Conservation (phyloP, 2,329 filamentous ascomycete species). For the Sclerotiophoma versabilis region DNA sequence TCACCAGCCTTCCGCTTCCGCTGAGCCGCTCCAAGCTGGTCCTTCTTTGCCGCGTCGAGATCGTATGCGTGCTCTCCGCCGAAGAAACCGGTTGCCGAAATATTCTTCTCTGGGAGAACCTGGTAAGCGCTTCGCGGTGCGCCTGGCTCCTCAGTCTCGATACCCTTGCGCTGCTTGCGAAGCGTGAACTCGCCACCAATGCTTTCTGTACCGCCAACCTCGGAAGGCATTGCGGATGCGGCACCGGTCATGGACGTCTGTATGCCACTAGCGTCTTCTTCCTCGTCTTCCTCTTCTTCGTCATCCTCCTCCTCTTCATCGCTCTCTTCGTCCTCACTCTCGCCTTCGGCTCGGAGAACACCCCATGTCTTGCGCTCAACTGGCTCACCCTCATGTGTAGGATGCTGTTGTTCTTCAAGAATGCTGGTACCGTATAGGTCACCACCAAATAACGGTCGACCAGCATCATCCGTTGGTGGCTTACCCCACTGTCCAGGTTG, state of each 20-base stretch:
- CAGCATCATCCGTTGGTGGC: slow-evolving; percentile 91
- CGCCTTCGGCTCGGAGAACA: slow-evolving; percentile 81
- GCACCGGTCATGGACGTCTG: slow-evolving; percentile 74
- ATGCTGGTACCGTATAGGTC: slow-evolving; percentile 87
- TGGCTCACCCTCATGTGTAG: slow-evolving; percentile 68
- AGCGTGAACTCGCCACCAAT: slow-evolving; percentile 89
- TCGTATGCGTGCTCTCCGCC: slow-evolving; percentile 95
- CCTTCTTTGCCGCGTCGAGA: slow-evolving; percentile 64
- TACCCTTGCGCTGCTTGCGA: slow-evolving; percentile 80
- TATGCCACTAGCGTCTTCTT: slow-evolving; percentile 63
- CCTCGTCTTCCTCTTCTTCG: slow-evolving; percentile 73
- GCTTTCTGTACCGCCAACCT: slow-evolving; percentile 76
- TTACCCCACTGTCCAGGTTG: slow-evolving; percentile 96
- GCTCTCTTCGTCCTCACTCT: slow-evolving; percentile 71
- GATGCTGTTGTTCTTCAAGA: slow-evolving; percentile 66
- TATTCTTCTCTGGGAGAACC: slow-evolving; percentile 86
- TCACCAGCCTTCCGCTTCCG: slow-evolving; percentile 92
- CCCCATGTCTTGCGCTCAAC: slow-evolving; percentile 92
- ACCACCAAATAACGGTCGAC: slow-evolving; percentile 88
- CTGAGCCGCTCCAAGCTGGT: slow-evolving; percentile 80
- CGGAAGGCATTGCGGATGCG: slow-evolving; percentile 79
- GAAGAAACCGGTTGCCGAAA: slow-evolving; percentile 90
- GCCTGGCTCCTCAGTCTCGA: slow-evolving; percentile 82
- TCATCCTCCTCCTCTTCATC: slow-evolving; percentile 67
- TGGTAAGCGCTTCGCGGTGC: slow-evolving; percentile 81